These are phyloP conservation scores for Phycomyces nitens DNA, from an alignment of 192 early-diverging fungal genomes.

Conservation along the genomic window DNA sequence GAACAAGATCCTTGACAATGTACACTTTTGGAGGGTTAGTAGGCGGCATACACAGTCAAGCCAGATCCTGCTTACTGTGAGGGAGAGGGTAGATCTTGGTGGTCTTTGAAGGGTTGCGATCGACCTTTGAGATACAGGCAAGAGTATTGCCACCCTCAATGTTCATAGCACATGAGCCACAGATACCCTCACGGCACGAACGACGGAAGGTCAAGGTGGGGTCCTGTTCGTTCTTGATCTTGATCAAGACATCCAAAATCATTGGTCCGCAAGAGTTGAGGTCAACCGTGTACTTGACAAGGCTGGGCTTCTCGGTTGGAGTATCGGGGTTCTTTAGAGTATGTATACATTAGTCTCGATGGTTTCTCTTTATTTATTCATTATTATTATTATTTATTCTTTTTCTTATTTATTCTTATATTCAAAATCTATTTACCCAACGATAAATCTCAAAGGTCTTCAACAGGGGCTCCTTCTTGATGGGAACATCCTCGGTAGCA, in stretches of 20 bases:
- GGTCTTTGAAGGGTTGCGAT: slow-evolving; percentile 60
- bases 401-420: neutral
- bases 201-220: slow-evolving; percentile 92
- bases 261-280: slow-evolving; percentile 93
- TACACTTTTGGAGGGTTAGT: slow-evolving; percentile 55
- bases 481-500: slow-evolving; percentile 18
- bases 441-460: slow-evolving; percentile 97
- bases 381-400: no score
- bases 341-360: no score
- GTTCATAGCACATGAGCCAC: slow-evolving; percentile 98
- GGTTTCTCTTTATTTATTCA: no score
- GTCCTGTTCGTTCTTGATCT: slow-evolving; percentile 97
- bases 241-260: slow-evolving; percentile 93
- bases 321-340: slow-evolving; percentile 76
- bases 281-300: slow-evolving; percentile 88
- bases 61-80: slow-evolving; percentile 78
- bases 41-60: no score
- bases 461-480: slow-evolving; percentile 56
- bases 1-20: slow-evolving; percentile 96
- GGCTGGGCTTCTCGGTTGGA: slow-evolving; percentile 81
- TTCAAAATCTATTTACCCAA: slow-evolving; percentile 71
- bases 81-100: slow-evolving; percentile 95
- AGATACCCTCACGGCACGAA: slow-evolving; percentile 96
- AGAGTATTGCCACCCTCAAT: slow-evolving; percentile 94
- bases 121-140: slow-evolving; percentile 88